Conservation (phyloP, 176 grass and related monocot species). For the Musa acuminata region DNA sequence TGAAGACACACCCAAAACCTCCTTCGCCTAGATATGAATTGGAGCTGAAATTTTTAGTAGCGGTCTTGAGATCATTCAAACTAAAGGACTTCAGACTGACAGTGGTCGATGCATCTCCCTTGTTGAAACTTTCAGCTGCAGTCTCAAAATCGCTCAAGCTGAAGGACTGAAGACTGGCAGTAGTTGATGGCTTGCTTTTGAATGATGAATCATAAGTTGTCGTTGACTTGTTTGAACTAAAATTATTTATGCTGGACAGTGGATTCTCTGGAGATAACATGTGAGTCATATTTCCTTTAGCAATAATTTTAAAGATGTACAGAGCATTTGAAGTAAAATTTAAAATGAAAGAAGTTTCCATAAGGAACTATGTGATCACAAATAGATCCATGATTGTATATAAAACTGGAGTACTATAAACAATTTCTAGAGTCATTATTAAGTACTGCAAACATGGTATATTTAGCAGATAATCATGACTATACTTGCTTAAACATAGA, state of each 20-base stretch:
- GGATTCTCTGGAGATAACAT: background rate
- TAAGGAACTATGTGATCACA: no score
- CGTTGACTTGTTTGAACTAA: background rate
- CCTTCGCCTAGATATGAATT: constrained; percentile 22
- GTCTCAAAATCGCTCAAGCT: constrained; percentile 2
- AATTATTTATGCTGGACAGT: background rate
- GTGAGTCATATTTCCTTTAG: background rate
- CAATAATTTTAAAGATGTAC: background rate
- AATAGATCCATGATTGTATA: no score
- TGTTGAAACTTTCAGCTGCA: background rate
- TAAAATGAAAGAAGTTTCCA: no score
- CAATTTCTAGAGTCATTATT: no score
- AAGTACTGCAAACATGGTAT: no score
- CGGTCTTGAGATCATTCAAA: constrained; percentile 22
- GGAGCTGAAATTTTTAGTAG: constrained; percentile 14
- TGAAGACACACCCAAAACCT: constrained; percentile 16
- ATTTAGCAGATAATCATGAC: no score
- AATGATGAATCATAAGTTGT: background rate
- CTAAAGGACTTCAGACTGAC: constrained; percentile 18
- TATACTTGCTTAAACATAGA: no score
- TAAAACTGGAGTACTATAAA: no score
- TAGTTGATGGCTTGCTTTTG: constrained; percentile 1
- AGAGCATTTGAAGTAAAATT: no score
- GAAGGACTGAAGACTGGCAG: background rate
- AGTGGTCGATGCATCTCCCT: background rate